A percentile compares a stretch with the other conserved stretches of the same genome.
Conservation (phyloP, 257 asterid species). For the Solanum ossicruentum region DNA sequence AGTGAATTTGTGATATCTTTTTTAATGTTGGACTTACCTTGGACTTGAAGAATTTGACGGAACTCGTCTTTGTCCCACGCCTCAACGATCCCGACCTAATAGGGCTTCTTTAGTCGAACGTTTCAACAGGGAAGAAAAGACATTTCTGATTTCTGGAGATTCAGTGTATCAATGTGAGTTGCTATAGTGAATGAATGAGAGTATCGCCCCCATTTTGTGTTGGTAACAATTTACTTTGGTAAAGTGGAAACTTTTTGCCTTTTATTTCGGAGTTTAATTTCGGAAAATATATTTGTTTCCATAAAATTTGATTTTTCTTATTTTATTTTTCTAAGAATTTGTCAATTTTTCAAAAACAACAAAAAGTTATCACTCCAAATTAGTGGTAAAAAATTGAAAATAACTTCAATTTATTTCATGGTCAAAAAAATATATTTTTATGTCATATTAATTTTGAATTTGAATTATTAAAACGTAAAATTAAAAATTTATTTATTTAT, state of each 20-base stretch:
- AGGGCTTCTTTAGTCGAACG: neutral
- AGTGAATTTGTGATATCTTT: neutral
- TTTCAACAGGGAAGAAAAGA: neutral
- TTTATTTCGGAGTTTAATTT: too few relatives aligned
- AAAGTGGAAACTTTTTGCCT: too few relatives aligned
- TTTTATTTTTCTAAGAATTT: too few relatives aligned
- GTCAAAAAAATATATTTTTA: too few relatives aligned
- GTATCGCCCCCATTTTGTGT: neutral
- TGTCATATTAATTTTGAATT: too few relatives aligned
- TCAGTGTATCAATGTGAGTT: neutral
- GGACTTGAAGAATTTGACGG: conserved; percentile 13
- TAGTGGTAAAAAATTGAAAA: too few relatives aligned
- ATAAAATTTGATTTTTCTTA: too few relatives aligned
- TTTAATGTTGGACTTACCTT: conserved; percentile 19
- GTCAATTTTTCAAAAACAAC: too few relatives aligned
- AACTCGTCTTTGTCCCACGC: neutral
- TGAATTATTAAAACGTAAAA: too few relatives aligned
- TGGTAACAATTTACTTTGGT: neutral
- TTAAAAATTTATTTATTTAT: too few relatives aligned
- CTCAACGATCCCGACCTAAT: neutral
- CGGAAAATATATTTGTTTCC: too few relatives aligned
- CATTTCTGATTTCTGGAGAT: neutral
- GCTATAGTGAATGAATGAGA: neutral
- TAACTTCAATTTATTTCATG: neutral
- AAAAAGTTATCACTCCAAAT: neutral